A percentile compares a stretch with the other conserved stretches of the same genome.
Conservation (phyloP, 2,329 filamentous ascomycete genomes). For the Fusarium goolgardi region DNA sequence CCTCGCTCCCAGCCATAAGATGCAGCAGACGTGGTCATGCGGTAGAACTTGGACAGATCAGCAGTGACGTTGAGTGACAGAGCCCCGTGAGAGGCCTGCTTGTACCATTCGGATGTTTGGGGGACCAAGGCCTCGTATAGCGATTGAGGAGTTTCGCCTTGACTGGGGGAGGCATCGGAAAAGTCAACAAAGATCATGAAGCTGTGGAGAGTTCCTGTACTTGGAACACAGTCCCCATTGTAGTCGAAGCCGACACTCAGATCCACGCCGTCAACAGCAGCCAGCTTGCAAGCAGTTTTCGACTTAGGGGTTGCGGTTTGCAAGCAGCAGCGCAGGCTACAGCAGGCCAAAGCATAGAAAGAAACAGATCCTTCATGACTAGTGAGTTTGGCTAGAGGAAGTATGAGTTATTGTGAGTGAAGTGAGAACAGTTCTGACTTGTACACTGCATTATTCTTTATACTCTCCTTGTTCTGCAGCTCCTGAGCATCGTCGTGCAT, state of each 20-base stretch:
- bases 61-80: slow-evolving; percentile 42
- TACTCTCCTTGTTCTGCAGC: background rate
- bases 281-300: slow-evolving; percentile 8
- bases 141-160: slow-evolving; percentile 42
- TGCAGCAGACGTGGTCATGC: slow-evolving; percentile 45
- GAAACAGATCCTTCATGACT: background rate
- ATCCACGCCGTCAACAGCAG: background rate
- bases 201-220: slow-evolving; percentile 47
- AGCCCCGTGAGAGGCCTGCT: slow-evolving; percentile 43
- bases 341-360: background rate
- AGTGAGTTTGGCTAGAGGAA: background rate
- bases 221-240: slow-evolving; percentile 48
- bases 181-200: slow-evolving; percentile 56
- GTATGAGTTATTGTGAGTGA: background rate
- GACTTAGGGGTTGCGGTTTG: background rate
- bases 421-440: background rate
- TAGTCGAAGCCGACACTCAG: slow-evolving; percentile 2
- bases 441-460: background rate
- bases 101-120: slow-evolving; percentile 37
- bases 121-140: slow-evolving; percentile 39
- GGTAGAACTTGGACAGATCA: slow-evolving; percentile 41
- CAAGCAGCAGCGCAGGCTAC: slow-evolving; percentile 6
- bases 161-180: slow-evolving; percentile 40
- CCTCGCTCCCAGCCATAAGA: slow-evolving; percentile 43
- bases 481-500: background rate